These are phyloP conservation scores for Huiozyma sinensis DNA, from an alignment of 805 yeast genomes.

Conservation along the genomic window DNA sequence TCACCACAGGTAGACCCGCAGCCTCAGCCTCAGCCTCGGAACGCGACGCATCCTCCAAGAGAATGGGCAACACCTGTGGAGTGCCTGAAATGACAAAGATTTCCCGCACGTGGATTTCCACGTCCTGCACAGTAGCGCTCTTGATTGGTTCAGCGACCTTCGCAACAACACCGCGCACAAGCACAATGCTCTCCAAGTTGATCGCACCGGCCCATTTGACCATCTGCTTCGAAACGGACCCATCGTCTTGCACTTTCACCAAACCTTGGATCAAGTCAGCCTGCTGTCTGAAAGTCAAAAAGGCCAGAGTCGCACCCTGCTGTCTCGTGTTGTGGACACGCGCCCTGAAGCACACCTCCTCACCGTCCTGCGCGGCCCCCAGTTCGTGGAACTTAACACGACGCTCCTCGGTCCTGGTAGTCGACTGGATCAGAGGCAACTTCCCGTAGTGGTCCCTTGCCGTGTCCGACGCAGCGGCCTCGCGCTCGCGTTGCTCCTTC, in stretches of 20 bases:
- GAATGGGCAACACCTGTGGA: slow-evolving; percentile 84
- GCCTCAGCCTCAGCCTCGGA: slow-evolving; percentile 91
- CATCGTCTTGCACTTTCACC: slow-evolving; percentile 61
- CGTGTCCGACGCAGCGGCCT: slow-evolving; percentile 71
- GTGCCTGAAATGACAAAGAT: slow-evolving; percentile 74
- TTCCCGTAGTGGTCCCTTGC: slow-evolving; percentile 87
- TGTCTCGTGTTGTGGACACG: slow-evolving; percentile 88
- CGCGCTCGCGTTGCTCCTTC: slow-evolving; percentile 62
- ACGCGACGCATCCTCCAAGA: slow-evolving; percentile 94
- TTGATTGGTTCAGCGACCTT: slow-evolving; percentile 82
- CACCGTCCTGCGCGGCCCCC: slow-evolving; percentile 37
- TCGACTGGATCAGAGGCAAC: slow-evolving; percentile 74
- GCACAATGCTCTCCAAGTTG: slow-evolving; percentile 81
- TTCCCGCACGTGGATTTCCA: slow-evolving; percentile 69
- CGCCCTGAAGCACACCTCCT: slow-evolving; percentile 79
- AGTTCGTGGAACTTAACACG: slow-evolving; percentile 51
- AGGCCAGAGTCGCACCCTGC: slow-evolving; percentile 92
- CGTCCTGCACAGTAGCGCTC: slow-evolving; percentile 84
- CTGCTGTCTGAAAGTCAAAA: slow-evolving; percentile 88
- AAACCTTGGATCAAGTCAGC: slow-evolving; percentile 72
- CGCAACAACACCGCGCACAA: slow-evolving; percentile 75
- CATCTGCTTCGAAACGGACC: slow-evolving; percentile 80
- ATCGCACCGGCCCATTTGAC: slow-evolving; percentile 89
- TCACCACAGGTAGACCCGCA: slow-evolving; percentile 83
- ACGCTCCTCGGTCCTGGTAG: slow-evolving; percentile 50